Evolutionary conservation across 148 eudicot genomes (phyloP).

Genomic region (Bassia scoparia): DNA sequence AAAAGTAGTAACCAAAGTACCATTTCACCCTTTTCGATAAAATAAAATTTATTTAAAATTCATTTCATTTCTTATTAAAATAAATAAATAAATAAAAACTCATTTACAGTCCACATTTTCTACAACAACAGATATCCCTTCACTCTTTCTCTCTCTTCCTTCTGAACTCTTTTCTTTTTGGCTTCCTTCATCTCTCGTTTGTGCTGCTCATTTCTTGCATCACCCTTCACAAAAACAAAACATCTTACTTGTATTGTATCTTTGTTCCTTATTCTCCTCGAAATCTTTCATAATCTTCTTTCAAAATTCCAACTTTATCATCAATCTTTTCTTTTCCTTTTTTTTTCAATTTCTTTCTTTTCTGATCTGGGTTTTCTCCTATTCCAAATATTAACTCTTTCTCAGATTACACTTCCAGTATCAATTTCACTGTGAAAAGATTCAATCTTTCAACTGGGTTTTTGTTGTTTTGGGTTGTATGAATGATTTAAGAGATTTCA

Average conservation of each 20-base stretch:
- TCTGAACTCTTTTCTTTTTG: background rate
- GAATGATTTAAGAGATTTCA: background rate
- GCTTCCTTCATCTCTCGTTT: conserved; percentile 6
- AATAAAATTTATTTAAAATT: background rate
- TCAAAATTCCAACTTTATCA: conserved; percentile 11
- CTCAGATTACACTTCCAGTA: conserved; percentile 5
- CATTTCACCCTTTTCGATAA: background rate
- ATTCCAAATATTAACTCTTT: background rate
- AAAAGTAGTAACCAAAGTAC: conserved; percentile 11
- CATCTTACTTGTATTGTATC: background rate
- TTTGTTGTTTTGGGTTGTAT: conserved; percentile 7
- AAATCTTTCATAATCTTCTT: conserved; percentile 25
- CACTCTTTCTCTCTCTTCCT: background rate
- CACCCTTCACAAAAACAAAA: conserved; percentile 16
- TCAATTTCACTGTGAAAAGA: background rate
- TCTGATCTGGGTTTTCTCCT: conserved; percentile 22
- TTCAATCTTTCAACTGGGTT: conserved; percentile 20
- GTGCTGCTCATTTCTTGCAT: conserved; percentile 17
- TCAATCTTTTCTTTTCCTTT: background rate
- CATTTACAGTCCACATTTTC: conserved; percentile 29
- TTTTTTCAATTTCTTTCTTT: background rate
- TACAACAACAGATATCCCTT: conserved; percentile 25
- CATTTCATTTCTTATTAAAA: background rate
- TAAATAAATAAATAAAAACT: background rate
- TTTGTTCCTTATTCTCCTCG: conserved; percentile 16